Conservation (phyloP, 106 monocot genomes). For the Platanthera zijinensis region DNA sequence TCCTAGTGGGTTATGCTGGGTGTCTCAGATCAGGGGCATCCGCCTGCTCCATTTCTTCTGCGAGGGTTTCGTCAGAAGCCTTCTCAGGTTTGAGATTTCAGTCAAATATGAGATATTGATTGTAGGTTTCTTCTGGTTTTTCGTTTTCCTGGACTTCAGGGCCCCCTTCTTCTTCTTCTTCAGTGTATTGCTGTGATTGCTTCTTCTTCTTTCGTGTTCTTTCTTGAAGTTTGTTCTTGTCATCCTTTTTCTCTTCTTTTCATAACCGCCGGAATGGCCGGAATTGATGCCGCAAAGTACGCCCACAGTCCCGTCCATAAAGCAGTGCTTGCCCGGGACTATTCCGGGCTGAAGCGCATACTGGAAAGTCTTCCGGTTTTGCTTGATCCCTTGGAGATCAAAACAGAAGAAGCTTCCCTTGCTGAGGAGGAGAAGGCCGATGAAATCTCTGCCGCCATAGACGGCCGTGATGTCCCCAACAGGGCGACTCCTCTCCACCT, state of each 20-base stretch:
- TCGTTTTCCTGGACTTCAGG: slow-evolving; percentile 1
- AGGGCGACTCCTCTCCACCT: slow-evolving; percentile 81
- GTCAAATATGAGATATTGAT: slow-evolving; percentile 13
- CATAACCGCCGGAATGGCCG: slow-evolving; percentile 22
- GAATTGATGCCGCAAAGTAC: slow-evolving; percentile 46
- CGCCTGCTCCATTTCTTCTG: slow-evolving; percentile 10
- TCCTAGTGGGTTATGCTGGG: not conserved
- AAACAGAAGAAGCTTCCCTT: slow-evolving; percentile 57
- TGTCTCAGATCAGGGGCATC: slow-evolving; percentile 11
- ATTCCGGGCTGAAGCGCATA: slow-evolving; percentile 30
- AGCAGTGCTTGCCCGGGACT: slow-evolving; percentile 49
- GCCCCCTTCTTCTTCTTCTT: not conserved
- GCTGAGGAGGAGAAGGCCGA: slow-evolving; percentile 72
- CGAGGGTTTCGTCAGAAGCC: not conserved
- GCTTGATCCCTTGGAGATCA: slow-evolving; percentile 38
- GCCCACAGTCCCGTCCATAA: slow-evolving; percentile 71
- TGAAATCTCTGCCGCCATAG: slow-evolving; percentile 50
- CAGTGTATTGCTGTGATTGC: not conserved
- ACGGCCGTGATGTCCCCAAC: slow-evolving; percentile 68
- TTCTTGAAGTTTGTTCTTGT: slow-evolving; percentile 4
- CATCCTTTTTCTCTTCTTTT: not conserved
- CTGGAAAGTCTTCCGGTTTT: slow-evolving; percentile 48
- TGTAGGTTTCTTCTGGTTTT: slow-evolving; percentile 20
- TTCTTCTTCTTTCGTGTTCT: slow-evolving; percentile 4
- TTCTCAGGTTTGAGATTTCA: not conserved